Conservation (phyloP, 805 yeast species). For the Candida namnaoensis region DNA sequence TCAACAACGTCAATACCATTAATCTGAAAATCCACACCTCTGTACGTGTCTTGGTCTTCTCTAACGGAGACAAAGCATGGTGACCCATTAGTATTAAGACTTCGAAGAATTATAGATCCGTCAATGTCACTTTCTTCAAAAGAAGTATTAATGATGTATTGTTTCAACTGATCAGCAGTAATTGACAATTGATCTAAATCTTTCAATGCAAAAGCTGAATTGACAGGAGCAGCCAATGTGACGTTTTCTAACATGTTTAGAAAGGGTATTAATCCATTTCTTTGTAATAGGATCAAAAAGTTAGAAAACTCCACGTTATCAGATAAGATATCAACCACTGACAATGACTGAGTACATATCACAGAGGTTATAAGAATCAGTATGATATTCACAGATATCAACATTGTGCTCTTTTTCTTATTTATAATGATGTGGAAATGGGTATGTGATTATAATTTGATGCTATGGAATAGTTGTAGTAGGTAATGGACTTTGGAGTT, state of each 20-base stretch:
- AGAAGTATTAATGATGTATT: slow-evolving; percentile 27
- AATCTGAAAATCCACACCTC: slow-evolving; percentile 18
- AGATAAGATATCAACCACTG: slow-evolving; percentile 66
- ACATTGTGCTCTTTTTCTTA: no score
- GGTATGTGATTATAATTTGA: no score
- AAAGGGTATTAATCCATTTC: slow-evolving; percentile 50
- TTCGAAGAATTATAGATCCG: slow-evolving; percentile 14
- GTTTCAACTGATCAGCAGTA: slow-evolving; percentile 12
- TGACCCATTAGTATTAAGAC: slow-evolving; percentile 10
- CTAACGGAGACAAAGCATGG: slow-evolving; percentile 23
- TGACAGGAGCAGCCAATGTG: slow-evolving; percentile 75
- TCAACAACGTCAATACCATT: slow-evolving; percentile 44
- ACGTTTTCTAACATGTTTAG: slow-evolving; percentile 52
- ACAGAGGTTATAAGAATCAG: no score
- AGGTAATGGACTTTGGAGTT: no score
- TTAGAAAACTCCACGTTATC: slow-evolving; percentile 58
- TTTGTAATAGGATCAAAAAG: slow-evolving; percentile 53
- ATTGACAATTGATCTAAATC: slow-evolving; percentile 2
- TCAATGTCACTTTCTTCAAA: slow-evolving; percentile 17
- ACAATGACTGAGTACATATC: slow-evolving; percentile 10
- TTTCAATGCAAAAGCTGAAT: slow-evolving; percentile 55
- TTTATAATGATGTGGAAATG: no score
- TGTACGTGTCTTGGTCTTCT: slow-evolving; percentile 13
- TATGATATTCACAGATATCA: no score
- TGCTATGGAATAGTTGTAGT: no score